A percentile compares a stretch with the other conserved stretches of the same genome.
phyloP scores from a whole-genome alignment of 2,329 filamentous ascomycete species.

The Zymoseptoria ardabiliae region DNA sequence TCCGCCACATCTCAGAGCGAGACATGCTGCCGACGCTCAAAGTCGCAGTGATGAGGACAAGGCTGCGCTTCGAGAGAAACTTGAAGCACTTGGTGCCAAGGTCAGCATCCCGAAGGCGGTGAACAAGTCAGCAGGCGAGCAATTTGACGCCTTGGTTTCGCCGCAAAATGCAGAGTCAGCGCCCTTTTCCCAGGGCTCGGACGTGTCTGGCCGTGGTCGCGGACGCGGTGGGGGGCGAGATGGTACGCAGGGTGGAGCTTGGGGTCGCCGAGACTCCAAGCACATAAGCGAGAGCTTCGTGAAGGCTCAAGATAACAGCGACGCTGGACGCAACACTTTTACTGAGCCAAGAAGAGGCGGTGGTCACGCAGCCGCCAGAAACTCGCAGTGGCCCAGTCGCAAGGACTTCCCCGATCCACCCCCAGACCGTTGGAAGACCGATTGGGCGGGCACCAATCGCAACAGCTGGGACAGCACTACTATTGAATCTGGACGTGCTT shows the following conservation, averaged over 20 bases:
- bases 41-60: neutral
- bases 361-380: neutral
- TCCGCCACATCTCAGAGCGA: slow-evolving; percentile 3
- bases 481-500: slow-evolving; percentile 13
- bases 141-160: neutral
- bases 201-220: neutral
- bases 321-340: neutral
- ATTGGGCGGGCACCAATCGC: slow-evolving; percentile 10
- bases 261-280: neutral
- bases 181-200: neutral
- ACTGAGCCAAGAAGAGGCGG: neutral
- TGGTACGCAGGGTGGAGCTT: neutral
- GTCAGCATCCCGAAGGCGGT: slow-evolving; percentile 9
- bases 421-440: slow-evolving; percentile 13
- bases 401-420: slow-evolving; percentile 15
- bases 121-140: neutral
- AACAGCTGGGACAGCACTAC: slow-evolving; percentile 5
- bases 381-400: slow-evolving; percentile 7
- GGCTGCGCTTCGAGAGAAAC: slow-evolving; percentile 8
- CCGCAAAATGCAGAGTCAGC: neutral
- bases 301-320: neutral
- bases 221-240: neutral
- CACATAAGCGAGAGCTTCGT: neutral
- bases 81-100: slow-evolving; percentile 12
- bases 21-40: neutral